Evolutionary conservation across 257 asterid species (phyloP), one percentile per base, ranked within the genome.

Genomic region (Eustoma russellianum): DNA sequence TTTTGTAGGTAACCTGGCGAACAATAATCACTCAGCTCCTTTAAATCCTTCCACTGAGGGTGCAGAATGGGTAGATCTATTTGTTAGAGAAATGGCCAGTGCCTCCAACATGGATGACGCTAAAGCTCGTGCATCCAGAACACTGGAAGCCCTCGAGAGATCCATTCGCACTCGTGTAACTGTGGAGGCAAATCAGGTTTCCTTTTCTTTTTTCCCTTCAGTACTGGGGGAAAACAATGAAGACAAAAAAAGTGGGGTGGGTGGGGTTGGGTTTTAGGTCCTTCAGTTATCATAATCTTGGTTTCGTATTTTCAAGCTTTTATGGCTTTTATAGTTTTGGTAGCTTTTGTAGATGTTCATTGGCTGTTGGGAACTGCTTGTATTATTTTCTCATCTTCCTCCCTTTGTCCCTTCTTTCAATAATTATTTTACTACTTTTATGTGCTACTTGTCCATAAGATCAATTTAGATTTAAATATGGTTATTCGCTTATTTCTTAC

Each of bases 161-260:
- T 70, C 80, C 48, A 67, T 77, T 47, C 55, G 50, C 41, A 64
- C 52, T 43, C 53, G 57, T 19, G 86, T 81, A 50, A 70, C 78
- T 60, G 77, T 80, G 48, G 92, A 81, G 56, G 73, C 84, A 60
- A 73, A 80, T 50, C 81, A 72, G 66, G 96, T 86, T 60, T 38
- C 43, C 43, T 38, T 38, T 16, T 55, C 24, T 41, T 33, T 51
- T 19, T 15, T 8, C 5, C 30, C 30, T 24, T 24, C 30, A 24
- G 9, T 56, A 7, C 30, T 9, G 30, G 30, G 30, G 30, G 30
- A 24, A n/a, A n/a, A n/a, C n/a, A n/a, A 24, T 2, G 30, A 24
- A 24, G 30, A 24, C 30, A 24, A 24, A 24, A 24, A 11, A 38
- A 10, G 43, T 7, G 43, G 43, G 43, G 9, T 8, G 43, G 43